Percentiles rank a stretch among this genome's conserved stretches.
Conservation (phyloP, 225 moss, liverwort and hornwort genomes). For the Pleurozium schreberi region DNA sequence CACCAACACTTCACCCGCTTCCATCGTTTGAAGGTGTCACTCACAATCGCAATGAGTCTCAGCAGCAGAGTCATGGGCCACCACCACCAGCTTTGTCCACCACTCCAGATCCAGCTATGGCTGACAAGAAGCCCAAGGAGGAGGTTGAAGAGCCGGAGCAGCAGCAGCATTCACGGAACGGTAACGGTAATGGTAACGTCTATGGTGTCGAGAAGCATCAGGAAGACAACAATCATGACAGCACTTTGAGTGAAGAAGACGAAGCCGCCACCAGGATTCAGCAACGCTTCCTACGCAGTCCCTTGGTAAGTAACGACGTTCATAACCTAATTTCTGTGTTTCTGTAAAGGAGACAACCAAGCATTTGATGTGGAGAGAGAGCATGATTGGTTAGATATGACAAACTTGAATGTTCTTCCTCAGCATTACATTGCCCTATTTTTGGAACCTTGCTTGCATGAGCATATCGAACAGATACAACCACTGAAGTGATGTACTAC, state of each 20-base stretch:
- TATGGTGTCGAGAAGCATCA: not conserved
- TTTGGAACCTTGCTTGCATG: not conserved
- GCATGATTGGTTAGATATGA: not conserved
- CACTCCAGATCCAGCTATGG: not conserved
- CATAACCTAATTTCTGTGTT: not conserved
- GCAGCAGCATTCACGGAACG: not conserved
- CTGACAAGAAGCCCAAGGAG: not conserved
- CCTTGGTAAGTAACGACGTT: not conserved
- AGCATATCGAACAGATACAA: not conserved
- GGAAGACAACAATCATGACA: not conserved
- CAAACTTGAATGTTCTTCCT: not conserved
- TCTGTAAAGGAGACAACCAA: not conserved
- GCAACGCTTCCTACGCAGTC: conserved; percentile 11
- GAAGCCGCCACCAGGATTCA: conserved; percentile 16
- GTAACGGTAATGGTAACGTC: not conserved
- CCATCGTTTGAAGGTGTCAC: conserved; percentile 20
- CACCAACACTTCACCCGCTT: conserved; percentile 21
- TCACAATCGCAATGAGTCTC: not conserved
- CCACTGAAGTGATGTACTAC: not conserved
- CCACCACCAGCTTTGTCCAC: not conserved
- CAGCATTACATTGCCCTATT: not conserved
- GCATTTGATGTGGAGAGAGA: not conserved
- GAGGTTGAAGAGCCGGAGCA: not conserved
- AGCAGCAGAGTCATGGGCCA: not conserved
- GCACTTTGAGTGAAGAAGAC: conserved; percentile 13